Evolutionary conservation across 192 early-diverging fungal genomes (phyloP).

Genomic region (Gorgonomyces haynaldii): DNA sequence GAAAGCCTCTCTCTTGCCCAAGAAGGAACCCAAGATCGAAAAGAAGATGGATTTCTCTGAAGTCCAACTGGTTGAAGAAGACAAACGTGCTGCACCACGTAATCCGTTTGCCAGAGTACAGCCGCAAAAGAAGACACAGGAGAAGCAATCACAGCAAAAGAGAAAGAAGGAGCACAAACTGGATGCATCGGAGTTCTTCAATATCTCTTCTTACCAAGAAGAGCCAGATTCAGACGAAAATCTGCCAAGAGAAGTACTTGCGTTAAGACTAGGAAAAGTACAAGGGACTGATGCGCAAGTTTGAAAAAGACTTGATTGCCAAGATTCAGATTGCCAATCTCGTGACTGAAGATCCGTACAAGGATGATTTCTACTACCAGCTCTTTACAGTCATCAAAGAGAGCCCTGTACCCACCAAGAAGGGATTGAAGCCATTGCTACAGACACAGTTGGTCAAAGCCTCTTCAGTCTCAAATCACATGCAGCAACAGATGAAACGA

Average conservation of each 20-base stretch:
- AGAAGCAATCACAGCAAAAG: conserved; percentile 8
- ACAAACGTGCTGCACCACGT: not conserved
- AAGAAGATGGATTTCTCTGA: too few relatives aligned
- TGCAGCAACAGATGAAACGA: conserved; percentile 94
- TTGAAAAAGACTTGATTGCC: conserved; percentile 90
- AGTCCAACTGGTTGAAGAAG: not conserved
- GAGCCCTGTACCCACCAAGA: not conserved
- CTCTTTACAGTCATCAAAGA: conserved; percentile 47
- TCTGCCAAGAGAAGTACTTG: not conserved
- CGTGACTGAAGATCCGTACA: conserved; percentile 80
- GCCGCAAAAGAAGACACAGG: not conserved
- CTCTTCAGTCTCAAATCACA: conserved; percentile 27
- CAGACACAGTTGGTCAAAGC: not conserved
- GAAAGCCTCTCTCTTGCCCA: too few relatives aligned
- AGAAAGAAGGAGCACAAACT: not conserved
- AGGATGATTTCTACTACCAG: conserved; percentile 95
- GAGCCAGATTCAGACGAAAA: conserved; percentile 6
- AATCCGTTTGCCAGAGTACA: too few relatives aligned
- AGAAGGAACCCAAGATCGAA: too few relatives aligned
- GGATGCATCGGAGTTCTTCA: not conserved
- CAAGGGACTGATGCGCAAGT: conserved; percentile 80
- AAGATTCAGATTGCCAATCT: conserved; percentile 91
- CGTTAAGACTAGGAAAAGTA: conserved; percentile 52
- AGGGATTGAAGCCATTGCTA: conserved; percentile 2
- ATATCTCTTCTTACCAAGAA: not conserved